Evolutionary conservation across 1,139 yeast genomes (phyloP).

Genomic region (Candida mesenterica): DNA sequence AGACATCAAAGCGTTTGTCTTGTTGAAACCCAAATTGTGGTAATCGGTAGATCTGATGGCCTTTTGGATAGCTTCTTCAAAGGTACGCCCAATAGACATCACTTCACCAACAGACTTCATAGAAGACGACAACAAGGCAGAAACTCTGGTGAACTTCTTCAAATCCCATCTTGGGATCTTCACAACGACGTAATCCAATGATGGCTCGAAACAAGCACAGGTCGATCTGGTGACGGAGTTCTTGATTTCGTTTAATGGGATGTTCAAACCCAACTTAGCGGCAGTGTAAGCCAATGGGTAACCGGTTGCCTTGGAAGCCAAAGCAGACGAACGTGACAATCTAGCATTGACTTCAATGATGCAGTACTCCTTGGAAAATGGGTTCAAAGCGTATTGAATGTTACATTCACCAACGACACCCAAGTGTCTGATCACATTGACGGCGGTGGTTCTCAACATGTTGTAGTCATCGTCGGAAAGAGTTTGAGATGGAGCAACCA

Average conservation of each 20-base stretch:
- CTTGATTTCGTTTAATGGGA: conserved; percentile 87
- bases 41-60: conserved; percentile 97
- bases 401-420: conserved; percentile 99
- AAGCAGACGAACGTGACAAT: conserved; percentile 94
- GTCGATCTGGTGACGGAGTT: conserved; percentile 95
- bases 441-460: conserved; percentile 97
- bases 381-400: conserved; percentile 95
- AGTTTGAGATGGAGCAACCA: conserved; percentile 98
- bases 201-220: conserved; percentile 97
- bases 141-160: conserved; percentile 91
- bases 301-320: conserved; percentile 98
- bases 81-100: conserved; percentile 96
- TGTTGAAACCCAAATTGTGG: conserved; percentile 89
- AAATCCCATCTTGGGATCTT: conserved; percentile 99
- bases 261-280: conserved; percentile 92
- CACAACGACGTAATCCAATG: conserved; percentile 94
- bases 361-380: conserved; percentile 91
- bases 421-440: conserved; percentile 92
- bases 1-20: conserved; percentile 82
- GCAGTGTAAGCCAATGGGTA: conserved; percentile 98
- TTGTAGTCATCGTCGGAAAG: conserved; percentile 95
- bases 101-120: conserved; percentile 99
- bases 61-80: conserved; percentile 97
- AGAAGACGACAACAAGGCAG: conserved; percentile 82
- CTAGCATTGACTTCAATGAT: conserved; percentile 98